Base-by-base conservation (phyloP, 1,284 basidiomycete genomes). In the Ustilago esculenta region DNA sequence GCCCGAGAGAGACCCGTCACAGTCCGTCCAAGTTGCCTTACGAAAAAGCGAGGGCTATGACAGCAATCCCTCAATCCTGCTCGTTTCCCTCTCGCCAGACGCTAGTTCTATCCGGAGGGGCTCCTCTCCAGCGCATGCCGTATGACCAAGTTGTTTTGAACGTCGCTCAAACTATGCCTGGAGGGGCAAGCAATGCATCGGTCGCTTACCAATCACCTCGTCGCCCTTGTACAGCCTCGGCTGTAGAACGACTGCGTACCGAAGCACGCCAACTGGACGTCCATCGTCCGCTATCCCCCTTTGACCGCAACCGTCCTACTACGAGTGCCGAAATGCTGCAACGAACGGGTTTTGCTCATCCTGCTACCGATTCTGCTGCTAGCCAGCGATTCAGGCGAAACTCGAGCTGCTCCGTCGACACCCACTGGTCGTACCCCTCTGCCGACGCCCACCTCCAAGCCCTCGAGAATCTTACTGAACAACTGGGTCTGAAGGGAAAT, bases 271-370 rank as follows among this genome's bases (percentile, higher is more conserved):
- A 56, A 14, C 44, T 64, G 9, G 30, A 37, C 25, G 36, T 64
- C 8, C 45, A 37, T n/a, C 60, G 60, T 2, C 35, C 60, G 0
- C 53, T 64, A 18, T 64, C 60, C 0, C 60, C 60, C 8, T 64
- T 56, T 18, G 23, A 51, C 8, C 48, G 48, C 25, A 12, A 23
- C 3, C 40, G 60, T 7, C 44, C 48, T 25, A 35, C 29, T 24
- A 55, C 52, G 2, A 25, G 32, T 27, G 41, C 50, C 7, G 37
- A 29, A 5, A 27, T 18, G 12, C 15, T 17, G 2, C 27, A 5
- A 8, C 18, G n/a, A 14, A 5, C 29, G 3, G 17, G 36, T 8
- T 30, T 45, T 14, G 30, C 48, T 3, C 46, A 48, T n/a, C 23
- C 48, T 4, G 36, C 48, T 2, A 30, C 33, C 18, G n/a, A 36